phyloP scores from a whole-genome alignment of 2,329 filamentous ascomycete genomes.

The Nakataea oryzae region DNA sequence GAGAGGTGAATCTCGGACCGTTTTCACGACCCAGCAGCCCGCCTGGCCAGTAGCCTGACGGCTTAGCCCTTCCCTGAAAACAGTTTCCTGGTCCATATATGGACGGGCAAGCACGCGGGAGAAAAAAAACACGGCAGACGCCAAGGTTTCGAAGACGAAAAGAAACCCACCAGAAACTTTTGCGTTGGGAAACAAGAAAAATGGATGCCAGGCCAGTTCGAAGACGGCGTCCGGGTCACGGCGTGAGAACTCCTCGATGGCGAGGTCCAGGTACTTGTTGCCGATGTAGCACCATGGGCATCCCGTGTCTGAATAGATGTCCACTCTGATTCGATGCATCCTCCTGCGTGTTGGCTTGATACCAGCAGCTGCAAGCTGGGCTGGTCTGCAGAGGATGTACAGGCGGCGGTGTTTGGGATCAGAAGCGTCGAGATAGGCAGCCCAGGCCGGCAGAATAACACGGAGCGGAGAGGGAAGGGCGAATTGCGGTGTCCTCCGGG shows the following conservation, averaged over 20 bases:
- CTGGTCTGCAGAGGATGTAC: background rate
- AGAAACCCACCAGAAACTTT: conserved; percentile 8
- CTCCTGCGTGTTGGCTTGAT: background rate
- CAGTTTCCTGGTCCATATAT: too few species aligned
- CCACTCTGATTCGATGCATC: conserved; percentile 24
- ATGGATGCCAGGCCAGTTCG: conserved; percentile 35
- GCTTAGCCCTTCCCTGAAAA: too few species aligned
- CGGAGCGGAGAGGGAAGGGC: background rate
- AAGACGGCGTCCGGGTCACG: conserved; percentile 32
- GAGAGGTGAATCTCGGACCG: background rate
- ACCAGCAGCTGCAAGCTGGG: too few species aligned
- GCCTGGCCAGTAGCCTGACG: too few species aligned
- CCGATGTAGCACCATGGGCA: conserved; percentile 44
- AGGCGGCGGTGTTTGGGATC: too few species aligned
- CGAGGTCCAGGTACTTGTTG: conserved; percentile 32
- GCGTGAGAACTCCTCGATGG: conserved; percentile 28
- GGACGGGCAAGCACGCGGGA: background rate
- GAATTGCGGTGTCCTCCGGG: too few species aligned
- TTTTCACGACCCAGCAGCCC: too few species aligned
- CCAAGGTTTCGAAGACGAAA: background rate
- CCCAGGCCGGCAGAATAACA: background rate
- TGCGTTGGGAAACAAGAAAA: conserved; percentile 29
- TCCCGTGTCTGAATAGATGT: conserved; percentile 37
- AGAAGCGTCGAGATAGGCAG: too few species aligned
- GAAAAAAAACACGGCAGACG: background rate